phyloP scores from a whole-genome alignment of 331 rosid species.

The Rosa hybrid region DNA sequence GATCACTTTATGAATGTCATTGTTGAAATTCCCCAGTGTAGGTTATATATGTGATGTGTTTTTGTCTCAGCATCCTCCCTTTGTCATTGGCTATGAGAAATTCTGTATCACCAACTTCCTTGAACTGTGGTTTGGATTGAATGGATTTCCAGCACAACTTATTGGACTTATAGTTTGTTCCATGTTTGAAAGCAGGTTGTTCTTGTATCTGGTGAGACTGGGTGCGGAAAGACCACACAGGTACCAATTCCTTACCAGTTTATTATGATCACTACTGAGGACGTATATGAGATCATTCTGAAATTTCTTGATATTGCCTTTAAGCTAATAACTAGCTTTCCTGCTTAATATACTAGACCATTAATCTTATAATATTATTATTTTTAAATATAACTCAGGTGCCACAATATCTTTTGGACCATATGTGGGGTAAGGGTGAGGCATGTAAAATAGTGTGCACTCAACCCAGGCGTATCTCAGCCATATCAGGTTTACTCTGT shows the following conservation, averaged over 20 bases:
- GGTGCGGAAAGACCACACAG: conserved; percentile 99
- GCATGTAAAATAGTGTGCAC: conserved; percentile 84
- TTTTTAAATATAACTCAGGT: conserved; percentile 62
- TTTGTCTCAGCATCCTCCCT: conserved; percentile 9
- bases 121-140: conserved; percentile 18
- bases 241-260: conserved; percentile 50
- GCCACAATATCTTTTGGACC: conserved; percentile 86
- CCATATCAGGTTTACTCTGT: conserved; percentile 67
- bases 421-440: conserved; percentile 85
- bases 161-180: conserved; percentile 32
- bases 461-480: conserved; percentile 96
- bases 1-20: conserved; percentile 28
- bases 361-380: conserved; percentile 6
- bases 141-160: conserved; percentile 27
- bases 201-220: conserved; percentile 89
- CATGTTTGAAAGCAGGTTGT: conserved; percentile 69
- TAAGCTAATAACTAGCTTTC: background rate
- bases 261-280: background rate
- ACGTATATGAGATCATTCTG: background rate
- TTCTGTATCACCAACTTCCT: background rate
- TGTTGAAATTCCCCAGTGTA: conserved; percentile 17
- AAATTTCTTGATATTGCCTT: conserved; percentile 5
- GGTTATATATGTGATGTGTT: background rate
- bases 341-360: background rate
- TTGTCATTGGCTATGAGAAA: background rate